Evolutionary conservation across 2,329 filamentous ascomycete species (phyloP).

Genomic region (Scedosporium minutisporum): DNA sequence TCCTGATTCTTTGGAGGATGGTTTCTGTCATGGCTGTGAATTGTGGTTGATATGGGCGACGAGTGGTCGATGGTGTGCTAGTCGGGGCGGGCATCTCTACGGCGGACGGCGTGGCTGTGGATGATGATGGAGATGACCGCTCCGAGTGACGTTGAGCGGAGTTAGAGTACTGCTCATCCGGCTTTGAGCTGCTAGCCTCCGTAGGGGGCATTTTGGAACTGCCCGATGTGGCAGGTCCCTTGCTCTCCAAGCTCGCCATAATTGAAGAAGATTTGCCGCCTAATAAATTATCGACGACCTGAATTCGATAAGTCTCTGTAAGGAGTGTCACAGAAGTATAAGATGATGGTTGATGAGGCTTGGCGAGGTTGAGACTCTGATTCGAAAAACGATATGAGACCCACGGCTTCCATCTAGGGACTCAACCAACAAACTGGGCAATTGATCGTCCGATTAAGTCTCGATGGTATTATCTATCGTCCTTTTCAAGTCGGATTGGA

Average conservation of each 20-base stretch:
- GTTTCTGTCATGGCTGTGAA: constrained; percentile 17
- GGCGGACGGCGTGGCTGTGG: neutral
- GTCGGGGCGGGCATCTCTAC: neutral
- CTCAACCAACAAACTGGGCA: neutral
- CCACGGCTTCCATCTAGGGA: neutral
- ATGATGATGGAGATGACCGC: neutral
- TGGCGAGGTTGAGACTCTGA: neutral
- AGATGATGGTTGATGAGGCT: neutral
- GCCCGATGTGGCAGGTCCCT: neutral
- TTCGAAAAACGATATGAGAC: neutral
- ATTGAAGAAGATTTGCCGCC: neutral
- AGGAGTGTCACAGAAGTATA: neutral
- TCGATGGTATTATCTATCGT: neutral
- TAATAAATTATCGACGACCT: neutral
- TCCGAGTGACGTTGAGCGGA: neutral
- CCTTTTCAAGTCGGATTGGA: neutral
- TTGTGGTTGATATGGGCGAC: constrained; percentile 18
- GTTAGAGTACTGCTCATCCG: neutral
- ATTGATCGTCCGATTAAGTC: neutral
- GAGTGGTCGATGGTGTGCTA: neutral
- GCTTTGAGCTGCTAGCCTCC: neutral
- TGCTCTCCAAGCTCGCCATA: neutral
- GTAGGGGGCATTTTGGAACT: neutral
- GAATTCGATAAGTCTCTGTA: neutral
- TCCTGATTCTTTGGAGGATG: constrained; percentile 19